Conservation (phyloP, 805 yeast species). For the Priceomyces castillae region DNA sequence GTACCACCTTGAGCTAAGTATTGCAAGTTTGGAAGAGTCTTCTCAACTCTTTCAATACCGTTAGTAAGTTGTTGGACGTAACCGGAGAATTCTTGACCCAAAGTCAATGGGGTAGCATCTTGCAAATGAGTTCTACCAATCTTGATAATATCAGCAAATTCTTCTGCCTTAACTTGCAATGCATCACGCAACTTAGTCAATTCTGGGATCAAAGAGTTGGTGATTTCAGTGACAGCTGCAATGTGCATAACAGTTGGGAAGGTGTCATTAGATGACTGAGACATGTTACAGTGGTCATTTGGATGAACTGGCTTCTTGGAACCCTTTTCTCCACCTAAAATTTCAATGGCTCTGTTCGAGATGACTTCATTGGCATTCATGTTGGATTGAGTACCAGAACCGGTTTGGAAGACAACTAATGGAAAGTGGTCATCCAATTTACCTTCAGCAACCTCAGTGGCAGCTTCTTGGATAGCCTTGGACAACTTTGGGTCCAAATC, state of each 20-base stretch:
- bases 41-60: slow-evolving; percentile 85
- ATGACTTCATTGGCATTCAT: slow-evolving; percentile 99
- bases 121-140: slow-evolving; percentile 99
- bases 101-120: slow-evolving; percentile 96
- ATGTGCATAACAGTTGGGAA: slow-evolving; percentile 99
- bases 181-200: slow-evolving; percentile 74
- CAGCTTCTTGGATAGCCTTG: slow-evolving; percentile 85
- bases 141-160: slow-evolving; percentile 87
- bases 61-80: slow-evolving; percentile 90
- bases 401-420: slow-evolving; percentile 97
- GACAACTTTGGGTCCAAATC: slow-evolving; percentile 78
- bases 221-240: slow-evolving; percentile 92
- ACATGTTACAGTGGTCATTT: slow-evolving; percentile 97
- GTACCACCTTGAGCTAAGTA: slow-evolving; percentile 98
- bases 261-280: slow-evolving; percentile 98
- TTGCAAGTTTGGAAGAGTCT: slow-evolving; percentile 69
- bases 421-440: slow-evolving; percentile 94
- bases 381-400: slow-evolving; percentile 97
- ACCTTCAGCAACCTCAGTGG: slow-evolving; percentile 92
- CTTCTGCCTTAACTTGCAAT: slow-evolving; percentile 73
- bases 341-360: slow-evolving; percentile 95
- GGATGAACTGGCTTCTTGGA: slow-evolving; percentile 96
- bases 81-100: slow-evolving; percentile 98
- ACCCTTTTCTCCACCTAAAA: slow-evolving; percentile 89
- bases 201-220: slow-evolving; percentile 73